Evolutionary conservation across 2,329 filamentous ascomycete species (phyloP), one percentile per base, ranked within the genome.

Genomic region (Rhinocladiella similis): DNA sequence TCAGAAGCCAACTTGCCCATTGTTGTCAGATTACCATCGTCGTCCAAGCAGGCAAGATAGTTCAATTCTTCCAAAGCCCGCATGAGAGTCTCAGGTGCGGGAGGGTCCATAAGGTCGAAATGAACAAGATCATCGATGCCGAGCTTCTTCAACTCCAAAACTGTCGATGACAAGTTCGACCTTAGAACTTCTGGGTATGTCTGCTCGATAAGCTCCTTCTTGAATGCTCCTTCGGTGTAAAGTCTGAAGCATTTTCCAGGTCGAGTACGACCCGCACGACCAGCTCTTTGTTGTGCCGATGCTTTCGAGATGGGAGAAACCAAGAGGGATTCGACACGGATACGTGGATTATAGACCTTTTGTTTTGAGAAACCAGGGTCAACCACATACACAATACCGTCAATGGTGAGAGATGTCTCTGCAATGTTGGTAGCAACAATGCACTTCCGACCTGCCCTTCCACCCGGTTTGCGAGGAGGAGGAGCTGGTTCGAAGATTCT

Each of bases 361-460:
- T 99, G 94, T 78, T 99, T 99, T 77, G 91, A 96, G 79, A 99
- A 99, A 35, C 94, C 94, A 1, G 94, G 93, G 69, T 99, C 94
- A n/a, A 99, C 93, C 33, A 99, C 94, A 69, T 97, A 99, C 35
- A 99, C 94, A 62, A 99, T 99, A 71, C 94, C 94, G 70, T 99
- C 94, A 59, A 99, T 99, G 46, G 94, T 99, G 74, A 99, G 84
- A 68, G 88, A 93, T 0, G 94, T 99, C 78, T 99, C 94, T 43
- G 94, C 94, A 73, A 99, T 99, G 74, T 99, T 99, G 64, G 94
- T 99, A 9, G 92, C 90, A 27, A 99, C 83, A 66, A 99, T 95
- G 70, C 87, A 87, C 74, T 99, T 99, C 60, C 94, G 84, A n/a
- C 94, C 94, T 0, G 94, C 90, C 19, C 87, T 83, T 36, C 93